A percentile compares a stretch with the other conserved stretches of the same genome.
Evolutionary conservation across 257 asterid genomes (phyloP).

Genomic region (Verbena officinalis): DNA sequence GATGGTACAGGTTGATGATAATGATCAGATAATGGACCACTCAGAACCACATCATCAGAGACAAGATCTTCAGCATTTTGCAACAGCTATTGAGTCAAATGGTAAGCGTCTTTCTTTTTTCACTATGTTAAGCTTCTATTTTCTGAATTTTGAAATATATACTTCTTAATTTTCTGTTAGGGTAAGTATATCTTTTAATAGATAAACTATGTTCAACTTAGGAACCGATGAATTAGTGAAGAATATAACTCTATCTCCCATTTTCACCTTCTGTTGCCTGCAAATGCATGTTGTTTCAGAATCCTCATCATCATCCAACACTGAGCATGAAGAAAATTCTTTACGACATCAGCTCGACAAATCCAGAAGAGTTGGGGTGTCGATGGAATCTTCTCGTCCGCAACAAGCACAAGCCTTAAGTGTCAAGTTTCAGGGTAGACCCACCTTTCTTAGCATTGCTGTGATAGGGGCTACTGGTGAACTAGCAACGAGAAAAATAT

Average conservation of each 20-base stretch:
- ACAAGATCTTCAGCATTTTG: background rate
- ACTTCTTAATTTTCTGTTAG: background rate
- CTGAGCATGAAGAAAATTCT: conserved; percentile 26
- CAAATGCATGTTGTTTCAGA: conserved; percentile 24
- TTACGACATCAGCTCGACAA: conserved; percentile 8
- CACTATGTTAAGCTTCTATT: background rate
- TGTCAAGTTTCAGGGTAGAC: conserved; percentile 23
- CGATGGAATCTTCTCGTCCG: conserved; percentile 16
- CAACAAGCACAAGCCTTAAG: conserved; percentile 19
- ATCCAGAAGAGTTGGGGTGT: background rate
- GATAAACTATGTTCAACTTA: background rate
- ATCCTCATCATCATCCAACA: conserved; percentile 17
- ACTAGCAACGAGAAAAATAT: conserved; percentile 52
- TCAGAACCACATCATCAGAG: conserved; percentile 18
- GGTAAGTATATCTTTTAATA: too few species aligned
- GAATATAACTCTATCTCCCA: conserved; percentile 3
- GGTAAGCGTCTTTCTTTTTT: conserved; percentile 12
- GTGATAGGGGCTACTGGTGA: conserved; percentile 65
- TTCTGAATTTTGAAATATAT: conserved; percentile 1
- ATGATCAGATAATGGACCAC: conserved; percentile 16
- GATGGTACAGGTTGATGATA: conserved; percentile 3
- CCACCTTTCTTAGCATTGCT: conserved; percentile 48
- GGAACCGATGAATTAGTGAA: background rate
- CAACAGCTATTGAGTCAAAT: background rate
- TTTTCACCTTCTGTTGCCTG: background rate